A percentile compares a stretch with the other conserved stretches of the same genome.
Conservation (phyloP, 495 filamentous ascomycete species). For the Parathielavia hyrcaniae region DNA sequence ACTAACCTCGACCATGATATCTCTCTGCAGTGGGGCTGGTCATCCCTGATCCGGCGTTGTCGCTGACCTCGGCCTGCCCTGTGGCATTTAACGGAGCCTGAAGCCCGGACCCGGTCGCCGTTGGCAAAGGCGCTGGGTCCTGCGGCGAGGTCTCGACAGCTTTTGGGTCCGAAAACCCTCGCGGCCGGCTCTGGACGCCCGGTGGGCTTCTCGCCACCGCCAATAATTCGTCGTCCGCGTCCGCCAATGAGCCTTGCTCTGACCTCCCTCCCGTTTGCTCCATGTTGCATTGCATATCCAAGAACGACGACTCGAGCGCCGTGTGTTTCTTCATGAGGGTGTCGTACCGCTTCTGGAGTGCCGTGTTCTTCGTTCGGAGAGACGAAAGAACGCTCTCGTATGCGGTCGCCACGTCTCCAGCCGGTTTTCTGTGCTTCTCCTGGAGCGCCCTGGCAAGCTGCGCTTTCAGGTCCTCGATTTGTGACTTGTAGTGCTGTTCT, state of each 20-base stretch:
- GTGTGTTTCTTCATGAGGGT: constrained; percentile 40
- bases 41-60: constrained; percentile 20
- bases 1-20: constrained; percentile 44
- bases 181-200: constrained; percentile 22
- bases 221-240: constrained; percentile 8
- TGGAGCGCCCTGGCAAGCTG: constrained; percentile 40
- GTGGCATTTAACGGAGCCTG: constrained; percentile 31
- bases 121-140: constrained; percentile 25
- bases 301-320: constrained; percentile 32
- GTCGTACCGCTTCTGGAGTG: constrained; percentile 39
- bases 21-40: constrained; percentile 42
- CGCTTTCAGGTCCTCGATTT: constrained; percentile 38
- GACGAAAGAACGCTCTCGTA: constrained; percentile 35
- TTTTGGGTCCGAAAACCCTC: constrained; percentile 37
- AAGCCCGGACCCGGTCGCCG: constrained; percentile 17
- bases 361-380: constrained; percentile 37
- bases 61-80: constrained; percentile 11
- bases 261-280: constrained; percentile 12
- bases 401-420: constrained; percentile 33
- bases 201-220: constrained; percentile 16
- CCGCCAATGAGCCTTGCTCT: constrained; percentile 3
- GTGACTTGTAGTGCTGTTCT: constrained; percentile 40
- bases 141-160: constrained; percentile 27
- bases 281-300: constrained; percentile 32
- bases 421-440: constrained; percentile 38